Conservation (phyloP, 345 rosid genomes). For the Barbarea vulgaris region DNA sequence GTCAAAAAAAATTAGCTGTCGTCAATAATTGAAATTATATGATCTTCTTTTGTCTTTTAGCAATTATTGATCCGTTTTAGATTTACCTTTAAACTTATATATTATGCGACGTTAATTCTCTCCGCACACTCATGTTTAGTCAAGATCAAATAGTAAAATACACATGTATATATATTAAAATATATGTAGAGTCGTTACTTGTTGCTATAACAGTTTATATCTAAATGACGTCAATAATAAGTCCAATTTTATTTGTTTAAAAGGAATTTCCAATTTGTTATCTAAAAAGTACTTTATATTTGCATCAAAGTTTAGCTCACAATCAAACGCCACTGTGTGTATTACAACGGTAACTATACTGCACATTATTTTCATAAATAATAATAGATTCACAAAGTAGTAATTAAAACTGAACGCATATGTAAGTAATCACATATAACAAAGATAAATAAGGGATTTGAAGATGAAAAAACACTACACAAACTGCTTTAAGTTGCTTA, state of each 20-base stretch:
- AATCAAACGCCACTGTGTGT: neutral
- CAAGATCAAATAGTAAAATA: neutral
- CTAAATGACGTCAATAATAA: neutral
- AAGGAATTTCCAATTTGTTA: no score
- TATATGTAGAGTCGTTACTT: neutral
- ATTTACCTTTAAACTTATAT: slow-evolving; percentile 32
- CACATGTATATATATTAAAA: neutral
- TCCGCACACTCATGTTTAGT: neutral
- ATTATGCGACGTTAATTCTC: slow-evolving; percentile 12
- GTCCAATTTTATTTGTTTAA: neutral
- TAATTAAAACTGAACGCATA: neutral
- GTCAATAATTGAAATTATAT: slow-evolving; percentile 44
- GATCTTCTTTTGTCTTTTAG: slow-evolving; percentile 53
- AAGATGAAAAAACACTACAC: neutral
- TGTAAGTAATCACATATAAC: neutral
- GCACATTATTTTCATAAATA: neutral
- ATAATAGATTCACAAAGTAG: neutral
- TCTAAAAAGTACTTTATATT: neutral
- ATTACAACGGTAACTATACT: neutral
- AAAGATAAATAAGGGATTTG: neutral
- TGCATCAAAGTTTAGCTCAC: neutral
- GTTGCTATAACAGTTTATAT: neutral
- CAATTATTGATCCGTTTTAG: slow-evolving; percentile 39
- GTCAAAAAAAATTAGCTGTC: slow-evolving; percentile 49
- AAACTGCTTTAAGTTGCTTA: neutral